Percentiles rank a stretch among this genome's conserved stretches.
Conservation (phyloP, 352 stramenopile species). For the Sclerospora graminicola region DNA sequence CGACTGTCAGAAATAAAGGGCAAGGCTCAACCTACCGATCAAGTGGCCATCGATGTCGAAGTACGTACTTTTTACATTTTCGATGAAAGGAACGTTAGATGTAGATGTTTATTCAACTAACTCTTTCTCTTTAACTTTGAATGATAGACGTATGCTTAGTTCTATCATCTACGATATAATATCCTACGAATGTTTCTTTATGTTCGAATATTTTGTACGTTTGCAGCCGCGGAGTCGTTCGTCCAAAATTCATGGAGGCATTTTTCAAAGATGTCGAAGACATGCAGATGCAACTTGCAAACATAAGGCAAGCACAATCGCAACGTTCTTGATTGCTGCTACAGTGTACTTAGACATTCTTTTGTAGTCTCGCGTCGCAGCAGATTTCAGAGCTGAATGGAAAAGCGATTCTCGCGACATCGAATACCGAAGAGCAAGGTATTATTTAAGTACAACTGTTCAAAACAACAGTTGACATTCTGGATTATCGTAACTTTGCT, state of each 20-base stretch:
- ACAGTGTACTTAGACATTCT: background rate
- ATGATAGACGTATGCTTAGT: background rate
- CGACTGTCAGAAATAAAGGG: slow-evolving; percentile 66
- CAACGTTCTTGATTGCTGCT: background rate
- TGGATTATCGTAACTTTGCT: background rate
- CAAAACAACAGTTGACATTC: background rate
- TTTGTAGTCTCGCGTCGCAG: slow-evolving; percentile 72
- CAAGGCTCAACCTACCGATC: slow-evolving; percentile 16
- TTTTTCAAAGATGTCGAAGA: slow-evolving; percentile 95
- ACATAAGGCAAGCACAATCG: slow-evolving; percentile 50
- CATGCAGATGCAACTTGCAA: slow-evolving; percentile 90
- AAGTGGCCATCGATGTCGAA: slow-evolving; percentile 58
- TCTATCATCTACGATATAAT: background rate
- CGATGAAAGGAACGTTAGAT: background rate
- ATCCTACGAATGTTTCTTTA: background rate
- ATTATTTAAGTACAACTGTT: background rate
- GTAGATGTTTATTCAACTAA: background rate
- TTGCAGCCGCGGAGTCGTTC: slow-evolving; percentile 34
- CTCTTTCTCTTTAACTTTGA: background rate
- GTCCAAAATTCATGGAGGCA: slow-evolving; percentile 88
- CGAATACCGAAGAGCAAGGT: slow-evolving; percentile 85
- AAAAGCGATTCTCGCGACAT: slow-evolving; percentile 89
- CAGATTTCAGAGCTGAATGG: slow-evolving; percentile 91
- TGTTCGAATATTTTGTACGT: background rate
- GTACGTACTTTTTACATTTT: slow-evolving; percentile 16